Base-by-base conservation (phyloP, 2,329 filamentous ascomycete genomes). In the Trichoderma harzianum region DNA sequence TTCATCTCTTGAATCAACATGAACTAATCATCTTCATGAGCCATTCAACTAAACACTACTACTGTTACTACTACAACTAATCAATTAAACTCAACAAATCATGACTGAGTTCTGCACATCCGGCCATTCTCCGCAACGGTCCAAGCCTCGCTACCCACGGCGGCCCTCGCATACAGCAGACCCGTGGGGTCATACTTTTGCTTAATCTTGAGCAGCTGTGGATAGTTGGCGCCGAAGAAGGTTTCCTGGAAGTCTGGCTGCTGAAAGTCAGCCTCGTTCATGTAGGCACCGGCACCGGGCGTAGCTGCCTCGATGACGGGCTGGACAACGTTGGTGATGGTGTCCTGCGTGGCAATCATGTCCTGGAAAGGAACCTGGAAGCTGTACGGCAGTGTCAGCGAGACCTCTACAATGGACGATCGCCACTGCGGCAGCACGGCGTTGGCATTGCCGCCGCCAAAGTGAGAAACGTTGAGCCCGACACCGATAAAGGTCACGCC, bases 91-190 rank as follows among this genome's bases (percentile, higher is more conserved):
- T 11, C 26, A n/a, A 18, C 14, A 3, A 58, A 53, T 68, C 34
- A 68, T 60, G 65, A 68, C 73, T 58, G 51, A 57, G 64, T 72
- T 26, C n/a, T 72, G 39, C 75, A 76, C 63, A 76, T 70, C 10
- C 74, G 58, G 24, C 76, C 79, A 67, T 78, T 77, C 11, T 75
- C 75, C 28, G 73, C 70, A 7, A 83, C 82, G 24, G 78, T 76
- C 86, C 86, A 89, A 7, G 39, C 79, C 66, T 88, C 85, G 72
- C 84, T 87, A 0, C 86, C 87, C 26, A 89, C 86, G 12, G 79
- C 84, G 3, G 80, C 81, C 3, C 78, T 79, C n/a, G 84, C 85
- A 70, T 87, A 86, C 58, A 86, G 88, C 16, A 89, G 69, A 3
- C 78, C 78, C 26, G 79, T 73, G 0, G 84, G 80, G 77, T 88